Evolutionary conservation across 2,329 filamentous ascomycete genomes (phyloP).

Genomic region (Sclerotinia trifoliorum): DNA sequence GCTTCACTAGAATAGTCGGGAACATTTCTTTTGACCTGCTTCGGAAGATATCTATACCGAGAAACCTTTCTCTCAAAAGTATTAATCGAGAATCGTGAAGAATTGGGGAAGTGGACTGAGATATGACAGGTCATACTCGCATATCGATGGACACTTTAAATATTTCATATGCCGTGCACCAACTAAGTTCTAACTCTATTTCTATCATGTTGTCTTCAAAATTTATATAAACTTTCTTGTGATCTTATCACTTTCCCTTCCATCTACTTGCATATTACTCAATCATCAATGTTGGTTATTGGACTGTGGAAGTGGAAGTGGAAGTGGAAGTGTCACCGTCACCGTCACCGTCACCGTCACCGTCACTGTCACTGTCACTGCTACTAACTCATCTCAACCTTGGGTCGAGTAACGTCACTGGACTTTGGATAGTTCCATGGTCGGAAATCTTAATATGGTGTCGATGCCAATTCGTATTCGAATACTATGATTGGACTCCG

Average conservation of each 20-base stretch:
- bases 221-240: neutral
- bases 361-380: neutral
- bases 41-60: neutral
- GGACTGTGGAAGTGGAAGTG: neutral
- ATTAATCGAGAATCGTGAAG: neutral
- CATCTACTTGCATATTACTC: neutral
- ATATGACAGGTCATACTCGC: constrained; percentile 12
- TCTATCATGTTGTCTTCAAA: constrained; percentile 4
- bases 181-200: neutral
- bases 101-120: neutral
- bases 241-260: neutral
- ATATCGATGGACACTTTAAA: constrained; percentile 2
- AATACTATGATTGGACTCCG: neutral
- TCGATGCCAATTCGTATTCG: neutral
- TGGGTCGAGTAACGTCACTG: neutral
- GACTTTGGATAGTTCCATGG: neutral
- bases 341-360: too few species aligned
- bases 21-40: neutral
- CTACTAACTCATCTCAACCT: neutral
- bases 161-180: neutral
- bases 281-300: neutral
- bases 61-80: neutral
- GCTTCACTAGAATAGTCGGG: neutral
- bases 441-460: neutral
- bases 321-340: too few species aligned